Base-by-base conservation (phyloP, 1,284 basidiomycete genomes). In the Tilletiaria anomala region DNA sequence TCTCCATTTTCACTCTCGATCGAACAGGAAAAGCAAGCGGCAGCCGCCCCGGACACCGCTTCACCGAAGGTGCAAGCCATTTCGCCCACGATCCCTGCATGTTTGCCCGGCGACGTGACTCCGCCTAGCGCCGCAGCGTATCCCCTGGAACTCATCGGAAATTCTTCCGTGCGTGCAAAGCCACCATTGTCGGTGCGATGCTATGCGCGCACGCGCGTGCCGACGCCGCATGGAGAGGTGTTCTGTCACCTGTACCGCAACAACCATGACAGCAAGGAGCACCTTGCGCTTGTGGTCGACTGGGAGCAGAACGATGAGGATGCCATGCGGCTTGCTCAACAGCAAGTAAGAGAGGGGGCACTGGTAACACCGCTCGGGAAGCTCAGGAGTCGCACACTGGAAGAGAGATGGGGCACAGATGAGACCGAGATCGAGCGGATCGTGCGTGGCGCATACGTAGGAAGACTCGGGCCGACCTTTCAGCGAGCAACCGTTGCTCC, bases 351-450 rank as follows among this genome's bases (percentile, higher is more conserved):
- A n/a, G n/a, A n/a, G n/a, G n/a, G n/a, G n/a, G n/a, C n/a, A n/a
- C n/a, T n/a, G n/a, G n/a, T n/a, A n/a, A 29, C 26, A 8, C 10
- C 26, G n/a, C n/a, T n/a, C 10, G 26, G 26, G 26, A 42, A 33
- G 37, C 87, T 97, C 56, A 79, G 89, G 22, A 89, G 84, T 44
- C 73, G 70, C 35, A 78, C 80, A 1, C 74, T 99, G 4, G 88
- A 97, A 56, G 78, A 82, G 8, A 73, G 80, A 6, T 96, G 91
- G 93, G 74, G 73, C 43, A 76, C 81, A 14, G 72, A 75, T 17
- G 93, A 99, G 71, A 88, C 89, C 1, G 81, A 86, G 40, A 84
- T 84, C 75, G 93, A 97, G 58, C 78, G 93, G 26, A 80, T 97
- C 45, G 80, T 82, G 4, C 75, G 93, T 32, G 93, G 93, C 29